A percentile compares a stretch with the other conserved stretches of the same genome.
Conservation (phyloP, 2,329 filamentous ascomycete genomes). For the Lasiodiplodia hormozganensis region DNA sequence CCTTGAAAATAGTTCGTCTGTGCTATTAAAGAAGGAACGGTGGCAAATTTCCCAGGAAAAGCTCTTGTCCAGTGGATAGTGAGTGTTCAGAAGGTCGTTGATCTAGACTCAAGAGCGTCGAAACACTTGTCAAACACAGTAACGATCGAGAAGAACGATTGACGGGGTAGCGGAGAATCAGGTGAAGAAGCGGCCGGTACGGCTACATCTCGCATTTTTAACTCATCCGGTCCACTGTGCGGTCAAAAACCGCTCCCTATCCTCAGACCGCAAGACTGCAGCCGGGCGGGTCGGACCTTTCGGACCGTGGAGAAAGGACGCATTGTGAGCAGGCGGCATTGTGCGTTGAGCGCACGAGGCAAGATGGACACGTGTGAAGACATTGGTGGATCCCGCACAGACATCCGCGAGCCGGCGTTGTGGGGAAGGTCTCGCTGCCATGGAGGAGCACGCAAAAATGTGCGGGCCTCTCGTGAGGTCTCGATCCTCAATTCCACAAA, state of each 20-base stretch:
- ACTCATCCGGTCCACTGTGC: neutral
- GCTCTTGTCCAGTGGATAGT: neutral
- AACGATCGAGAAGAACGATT: neutral
- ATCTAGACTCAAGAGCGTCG: neutral
- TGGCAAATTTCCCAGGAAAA: no score
- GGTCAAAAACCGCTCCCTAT: constrained; percentile 16
- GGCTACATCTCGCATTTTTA: constrained; percentile 13
- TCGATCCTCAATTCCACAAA: neutral
- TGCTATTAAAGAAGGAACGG: neutral
- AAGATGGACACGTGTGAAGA: constrained; percentile 24
- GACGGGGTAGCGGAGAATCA: neutral
- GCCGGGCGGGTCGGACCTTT: neutral
- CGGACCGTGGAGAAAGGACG: constrained; percentile 6
- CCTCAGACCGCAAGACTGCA: constrained; percentile 24
- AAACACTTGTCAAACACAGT: neutral
- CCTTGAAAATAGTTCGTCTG: neutral
- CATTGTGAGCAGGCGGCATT: constrained; percentile 18
- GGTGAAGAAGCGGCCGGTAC: neutral
- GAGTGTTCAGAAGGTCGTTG: neutral
- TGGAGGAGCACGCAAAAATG: constrained; percentile 1
- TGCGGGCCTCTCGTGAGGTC: neutral
- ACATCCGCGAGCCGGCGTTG: constrained; percentile 24
- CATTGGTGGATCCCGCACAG: constrained; percentile 24
- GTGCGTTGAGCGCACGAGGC: constrained; percentile 18
- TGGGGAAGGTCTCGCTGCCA: constrained; percentile 1